Percentiles rank a stretch among this genome's conserved stretches.
Conservation (phyloP, 2,329 filamentous ascomycete species). For the Cadophora malorum region DNA sequence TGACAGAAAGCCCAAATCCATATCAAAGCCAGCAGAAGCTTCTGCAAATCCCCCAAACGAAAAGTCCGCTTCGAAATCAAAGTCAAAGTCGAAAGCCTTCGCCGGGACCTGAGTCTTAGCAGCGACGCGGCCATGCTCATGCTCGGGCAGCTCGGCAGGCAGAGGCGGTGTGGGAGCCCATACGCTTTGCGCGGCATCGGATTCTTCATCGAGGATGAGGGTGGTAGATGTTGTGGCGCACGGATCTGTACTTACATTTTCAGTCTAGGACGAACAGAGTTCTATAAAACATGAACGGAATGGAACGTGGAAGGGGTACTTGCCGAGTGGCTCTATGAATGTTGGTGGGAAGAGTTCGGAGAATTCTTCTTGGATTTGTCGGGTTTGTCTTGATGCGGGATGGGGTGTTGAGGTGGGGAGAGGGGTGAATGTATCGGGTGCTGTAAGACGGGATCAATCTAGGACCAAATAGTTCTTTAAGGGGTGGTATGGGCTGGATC, state of each 20-base stretch:
- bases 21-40: constrained; percentile 12
- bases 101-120: background rate
- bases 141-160: background rate
- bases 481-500: constrained; percentile 50
- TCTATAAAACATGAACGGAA: constrained; percentile 5
- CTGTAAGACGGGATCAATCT: constrained; percentile 59
- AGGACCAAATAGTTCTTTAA: constrained; percentile 65
- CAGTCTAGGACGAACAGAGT: constrained; percentile 30
- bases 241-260: constrained; percentile 24
- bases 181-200: constrained; percentile 15
- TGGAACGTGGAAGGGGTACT: constrained; percentile 19
- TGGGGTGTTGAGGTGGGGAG: background rate
- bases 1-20: constrained; percentile 25
- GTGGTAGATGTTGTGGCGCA: background rate
- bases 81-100: constrained; percentile 25
- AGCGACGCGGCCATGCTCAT: background rate
- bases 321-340: constrained; percentile 22
- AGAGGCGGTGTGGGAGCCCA: constrained; percentile 19
- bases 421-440: constrained; percentile 21
- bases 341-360: constrained; percentile 19
- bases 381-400: background rate
- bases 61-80: constrained; percentile 21
- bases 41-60: constrained; percentile 2
- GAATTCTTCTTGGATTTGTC: constrained; percentile 1
- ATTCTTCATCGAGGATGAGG: constrained; percentile 11